Evolutionary conservation across 2,329 filamentous ascomycete species (phyloP).

Genomic region (Chrysoporthe puriensis): DNA sequence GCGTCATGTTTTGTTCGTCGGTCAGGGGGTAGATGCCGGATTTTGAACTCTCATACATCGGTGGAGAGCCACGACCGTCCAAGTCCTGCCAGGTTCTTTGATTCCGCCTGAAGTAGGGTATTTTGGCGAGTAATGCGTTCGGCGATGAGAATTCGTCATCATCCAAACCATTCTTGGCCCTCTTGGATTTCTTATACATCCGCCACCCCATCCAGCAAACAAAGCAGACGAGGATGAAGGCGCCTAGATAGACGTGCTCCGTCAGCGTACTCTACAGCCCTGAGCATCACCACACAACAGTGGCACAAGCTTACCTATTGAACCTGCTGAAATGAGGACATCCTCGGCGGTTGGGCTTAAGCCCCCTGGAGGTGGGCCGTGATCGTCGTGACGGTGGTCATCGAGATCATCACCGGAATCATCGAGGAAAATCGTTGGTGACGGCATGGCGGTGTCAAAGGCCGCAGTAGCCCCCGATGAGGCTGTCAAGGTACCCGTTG

Average conservation of each 20-base stretch:
- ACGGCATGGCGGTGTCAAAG: constrained; percentile 15
- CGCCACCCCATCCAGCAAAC: constrained; percentile 50
- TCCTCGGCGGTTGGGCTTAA: constrained; percentile 36
- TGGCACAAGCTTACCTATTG: constrained; percentile 37
- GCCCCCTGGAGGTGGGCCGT: constrained; percentile 15
- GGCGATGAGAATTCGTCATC: constrained; percentile 20
- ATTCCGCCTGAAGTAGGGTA: constrained; percentile 41
- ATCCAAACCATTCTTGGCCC: constrained; percentile 28
- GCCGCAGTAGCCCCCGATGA: constrained; percentile 16
- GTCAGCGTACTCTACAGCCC: neutral
- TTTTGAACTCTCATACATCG: constrained; percentile 25
- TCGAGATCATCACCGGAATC: constrained; percentile 19
- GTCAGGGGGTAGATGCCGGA: constrained; percentile 26
- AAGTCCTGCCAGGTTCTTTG: constrained; percentile 37
- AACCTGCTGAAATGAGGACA: constrained; percentile 40
- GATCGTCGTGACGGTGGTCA: neutral
- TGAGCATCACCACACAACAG: neutral
- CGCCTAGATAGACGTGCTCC: constrained; percentile 37
- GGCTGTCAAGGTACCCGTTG: constrained; percentile 6
- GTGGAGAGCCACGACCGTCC: constrained; percentile 30
- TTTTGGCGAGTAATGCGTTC: constrained; percentile 35
- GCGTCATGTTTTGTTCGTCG: constrained; percentile 17
- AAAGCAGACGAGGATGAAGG: constrained; percentile 50
- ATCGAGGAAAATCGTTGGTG: constrained; percentile 23
- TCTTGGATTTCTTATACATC: constrained; percentile 40